These are phyloP conservation scores for Metarhizium rileyi DNA, from an alignment of 2,329 filamentous ascomycete genomes.

Conservation along the genomic window DNA sequence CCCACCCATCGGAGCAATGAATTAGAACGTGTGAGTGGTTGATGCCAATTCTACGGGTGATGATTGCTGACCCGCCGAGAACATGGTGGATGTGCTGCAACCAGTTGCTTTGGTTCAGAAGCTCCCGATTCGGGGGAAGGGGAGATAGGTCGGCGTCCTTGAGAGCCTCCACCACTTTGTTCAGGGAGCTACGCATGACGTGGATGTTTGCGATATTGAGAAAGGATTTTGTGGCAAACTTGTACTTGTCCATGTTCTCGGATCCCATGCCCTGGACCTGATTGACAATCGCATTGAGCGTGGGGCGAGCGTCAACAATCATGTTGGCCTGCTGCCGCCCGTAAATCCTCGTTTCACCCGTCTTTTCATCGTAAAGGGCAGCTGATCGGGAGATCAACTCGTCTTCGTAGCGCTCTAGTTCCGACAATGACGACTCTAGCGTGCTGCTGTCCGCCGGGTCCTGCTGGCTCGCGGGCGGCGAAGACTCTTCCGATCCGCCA, in stretches of 20 bases:
- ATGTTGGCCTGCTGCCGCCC: conserved; percentile 89
- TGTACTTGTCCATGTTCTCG: conserved; percentile 97
- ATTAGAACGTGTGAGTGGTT: conserved; percentile 93
- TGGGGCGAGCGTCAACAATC: conserved; percentile 91
- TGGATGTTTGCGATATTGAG: conserved; percentile 98
- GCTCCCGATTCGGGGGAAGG: conserved; percentile 70
- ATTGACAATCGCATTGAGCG: conserved; percentile 89
- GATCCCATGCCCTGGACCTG: conserved; percentile 88
- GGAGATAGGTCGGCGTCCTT: conserved; percentile 87
- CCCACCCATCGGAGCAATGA: conserved; percentile 98
- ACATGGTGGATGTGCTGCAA: conserved; percentile 79
- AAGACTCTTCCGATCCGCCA: conserved; percentile 22
- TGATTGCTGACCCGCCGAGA: conserved; percentile 73
- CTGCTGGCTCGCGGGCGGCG: conserved; percentile 36
- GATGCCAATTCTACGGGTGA: conserved; percentile 79
- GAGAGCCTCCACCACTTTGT: conserved; percentile 77
- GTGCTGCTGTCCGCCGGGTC: conserved; percentile 30
- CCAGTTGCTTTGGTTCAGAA: conserved; percentile 79
- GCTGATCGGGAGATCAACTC: conserved; percentile 42
- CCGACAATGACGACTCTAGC: conserved; percentile 42
- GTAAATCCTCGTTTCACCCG: conserved; percentile 60
- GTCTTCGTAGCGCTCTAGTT: conserved; percentile 59
- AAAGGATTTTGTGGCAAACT: conserved; percentile 81
- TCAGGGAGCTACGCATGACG: conserved; percentile 87
- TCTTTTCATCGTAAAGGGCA: conserved; percentile 44